These are phyloP conservation scores for Ziziphus jujuba DNA, from an alignment of 306 rosid species.

Conservation along the genomic window DNA sequence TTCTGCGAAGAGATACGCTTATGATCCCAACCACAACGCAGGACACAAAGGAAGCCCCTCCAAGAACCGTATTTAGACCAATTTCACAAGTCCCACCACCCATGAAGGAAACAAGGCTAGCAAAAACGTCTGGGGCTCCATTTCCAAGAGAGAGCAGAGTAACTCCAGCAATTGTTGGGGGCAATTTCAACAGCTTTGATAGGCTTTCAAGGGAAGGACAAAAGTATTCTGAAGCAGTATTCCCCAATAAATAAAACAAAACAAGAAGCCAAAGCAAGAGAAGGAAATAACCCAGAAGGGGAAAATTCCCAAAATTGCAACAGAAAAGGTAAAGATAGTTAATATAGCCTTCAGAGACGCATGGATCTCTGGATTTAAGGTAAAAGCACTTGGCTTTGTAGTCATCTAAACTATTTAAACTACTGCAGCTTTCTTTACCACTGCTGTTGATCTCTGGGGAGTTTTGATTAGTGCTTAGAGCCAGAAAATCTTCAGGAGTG, in stretches of 20 bases:
- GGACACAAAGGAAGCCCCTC: slow-evolving; percentile 72
- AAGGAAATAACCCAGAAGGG: slow-evolving; percentile 46
- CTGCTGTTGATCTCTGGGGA: background rate
- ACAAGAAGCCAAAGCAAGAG: slow-evolving; percentile 64
- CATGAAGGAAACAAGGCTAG: slow-evolving; percentile 69
- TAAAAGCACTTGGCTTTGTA: slow-evolving; percentile 48
- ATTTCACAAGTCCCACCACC: slow-evolving; percentile 45
- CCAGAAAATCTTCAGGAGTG: slow-evolving; percentile 33
- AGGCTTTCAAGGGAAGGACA: slow-evolving; percentile 67
- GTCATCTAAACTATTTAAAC: slow-evolving; percentile 37
- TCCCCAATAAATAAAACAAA: slow-evolving; percentile 71
- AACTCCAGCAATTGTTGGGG: slow-evolving; percentile 90
- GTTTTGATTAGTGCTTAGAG: slow-evolving; percentile 13
- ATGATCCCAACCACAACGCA: slow-evolving; percentile 71
- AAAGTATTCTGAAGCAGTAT: slow-evolving; percentile 82
- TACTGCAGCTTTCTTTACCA: slow-evolving; percentile 28
- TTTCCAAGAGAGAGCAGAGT: slow-evolving; percentile 87
- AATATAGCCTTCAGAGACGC: slow-evolving; percentile 69
- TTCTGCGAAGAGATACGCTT: slow-evolving; percentile 45
- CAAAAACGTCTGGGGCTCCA: slow-evolving; percentile 87
- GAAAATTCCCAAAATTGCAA: slow-evolving; percentile 51
- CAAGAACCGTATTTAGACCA: slow-evolving; percentile 74
- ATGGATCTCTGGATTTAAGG: slow-evolving; percentile 41
- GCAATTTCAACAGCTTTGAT: slow-evolving; percentile 55
- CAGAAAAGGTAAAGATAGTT: slow-evolving; percentile 67